These are phyloP conservation scores for Mucor irregularis DNA, from an alignment of 371 early-diverging fungal genomes.

Conservation along the genomic window DNA sequence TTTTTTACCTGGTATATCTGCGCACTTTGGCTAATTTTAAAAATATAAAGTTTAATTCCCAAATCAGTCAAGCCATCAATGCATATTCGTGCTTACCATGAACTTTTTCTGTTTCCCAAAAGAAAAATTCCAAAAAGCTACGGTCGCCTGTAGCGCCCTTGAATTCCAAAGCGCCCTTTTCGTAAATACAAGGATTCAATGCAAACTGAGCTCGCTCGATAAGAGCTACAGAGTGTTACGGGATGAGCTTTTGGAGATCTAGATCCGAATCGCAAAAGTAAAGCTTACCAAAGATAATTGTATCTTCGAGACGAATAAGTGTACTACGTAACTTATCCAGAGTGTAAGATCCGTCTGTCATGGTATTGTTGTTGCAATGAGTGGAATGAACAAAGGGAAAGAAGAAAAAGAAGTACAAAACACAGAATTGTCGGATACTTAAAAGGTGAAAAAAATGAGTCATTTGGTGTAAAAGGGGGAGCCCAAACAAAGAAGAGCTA, in stretches of 20 bases:
- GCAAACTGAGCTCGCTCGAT: constrained; percentile 94
- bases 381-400: not conserved
- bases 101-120: constrained; percentile 88
- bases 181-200: constrained; percentile 78
- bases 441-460: not conserved
- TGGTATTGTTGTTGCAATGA: not conserved
- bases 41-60: not conserved
- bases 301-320: constrained; percentile 90
- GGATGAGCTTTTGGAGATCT: no score
- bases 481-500: no score
- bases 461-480: not conserved
- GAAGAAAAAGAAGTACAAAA: constrained; percentile 1
- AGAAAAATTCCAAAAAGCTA: constrained; percentile 89
- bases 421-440: not conserved
- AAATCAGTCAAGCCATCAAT: not conserved
- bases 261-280: not conserved
- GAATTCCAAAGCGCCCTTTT: constrained; percentile 65
- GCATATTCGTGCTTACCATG: constrained; percentile 64
- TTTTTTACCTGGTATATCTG: constrained; percentile 63
- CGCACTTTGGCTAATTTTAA: constrained; percentile 76
- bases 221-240: constrained; percentile 72
- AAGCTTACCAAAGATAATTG: constrained; percentile 87
- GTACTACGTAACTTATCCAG: constrained; percentile 68
- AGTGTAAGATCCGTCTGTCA: constrained; percentile 6
- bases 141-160: constrained; percentile 54